A percentile compares a stretch with the other conserved stretches of the same genome.
Conservation (phyloP, 306 rosid genomes). For the Lathyrus oleraceus region DNA sequence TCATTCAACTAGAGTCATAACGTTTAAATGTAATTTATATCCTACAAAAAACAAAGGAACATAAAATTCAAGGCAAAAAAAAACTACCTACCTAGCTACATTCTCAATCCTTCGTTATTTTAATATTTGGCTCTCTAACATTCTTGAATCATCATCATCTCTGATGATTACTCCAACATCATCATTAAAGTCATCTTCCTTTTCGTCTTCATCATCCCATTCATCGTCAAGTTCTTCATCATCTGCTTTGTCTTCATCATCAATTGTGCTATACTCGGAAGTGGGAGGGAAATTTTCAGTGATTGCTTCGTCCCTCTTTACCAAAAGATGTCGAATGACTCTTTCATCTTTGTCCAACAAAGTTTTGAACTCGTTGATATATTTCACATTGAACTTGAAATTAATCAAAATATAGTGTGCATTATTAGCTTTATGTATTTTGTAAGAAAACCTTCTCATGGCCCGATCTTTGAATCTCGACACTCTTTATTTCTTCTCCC, state of each 20-base stretch:
- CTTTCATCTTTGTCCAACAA: slow-evolving; percentile 87
- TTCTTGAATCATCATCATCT: slow-evolving; percentile 36
- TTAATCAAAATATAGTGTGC: slow-evolving; percentile 86
- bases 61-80: slow-evolving; percentile 4
- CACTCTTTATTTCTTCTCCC: slow-evolving; percentile 84
- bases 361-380: slow-evolving; percentile 82
- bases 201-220: slow-evolving; percentile 42
- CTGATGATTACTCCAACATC: slow-evolving; percentile 41
- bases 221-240: slow-evolving; percentile 30
- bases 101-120: slow-evolving; percentile 36
- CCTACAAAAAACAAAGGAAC: slow-evolving; percentile 4
- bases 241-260: slow-evolving; percentile 43
- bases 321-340: slow-evolving; percentile 81
- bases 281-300: slow-evolving; percentile 95
- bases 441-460: slow-evolving; percentile 83
- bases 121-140: slow-evolving; percentile 17
- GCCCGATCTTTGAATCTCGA: slow-evolving; percentile 95
- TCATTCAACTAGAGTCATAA: not conserved
- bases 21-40: slow-evolving; percentile 12
- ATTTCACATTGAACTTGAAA: slow-evolving; percentile 78
- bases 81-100: slow-evolving; percentile 37
- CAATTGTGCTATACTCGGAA: slow-evolving; percentile 56
- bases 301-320: slow-evolving; percentile 79
- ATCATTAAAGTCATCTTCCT: slow-evolving; percentile 35
- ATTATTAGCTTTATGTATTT: slow-evolving; percentile 69